phyloP scores from a whole-genome alignment of 2,329 filamentous ascomycete genomes.

The Colletotrichum echinochloae region DNA sequence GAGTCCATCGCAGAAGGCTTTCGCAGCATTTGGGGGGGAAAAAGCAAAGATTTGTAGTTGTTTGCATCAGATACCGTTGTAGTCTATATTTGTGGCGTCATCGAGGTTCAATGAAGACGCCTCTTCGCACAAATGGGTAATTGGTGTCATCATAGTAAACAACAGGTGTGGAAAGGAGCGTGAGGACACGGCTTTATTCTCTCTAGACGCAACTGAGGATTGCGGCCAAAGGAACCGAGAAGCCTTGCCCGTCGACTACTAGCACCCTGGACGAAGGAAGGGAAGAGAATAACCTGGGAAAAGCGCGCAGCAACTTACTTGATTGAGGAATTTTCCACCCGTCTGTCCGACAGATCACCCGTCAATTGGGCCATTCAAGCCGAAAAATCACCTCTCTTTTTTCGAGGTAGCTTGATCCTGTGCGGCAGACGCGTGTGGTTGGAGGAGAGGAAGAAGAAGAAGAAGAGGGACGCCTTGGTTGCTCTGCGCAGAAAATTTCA shows the following conservation, averaged over 20 bases:
- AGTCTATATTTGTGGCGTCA: constrained; percentile 83
- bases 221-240: neutral
- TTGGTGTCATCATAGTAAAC: constrained; percentile 70
- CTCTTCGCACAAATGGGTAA: constrained; percentile 66
- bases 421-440: constrained; percentile 39
- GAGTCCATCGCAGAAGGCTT: neutral
- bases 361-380: constrained; percentile 43
- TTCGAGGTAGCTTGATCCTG: constrained; percentile 29
- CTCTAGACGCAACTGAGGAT: neutral
- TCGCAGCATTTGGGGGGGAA: neutral
- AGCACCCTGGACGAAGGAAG: constrained; percentile 27
- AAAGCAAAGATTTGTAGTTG: constrained; percentile 41
- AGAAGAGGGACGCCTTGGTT: neutral
- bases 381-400: constrained; percentile 34
- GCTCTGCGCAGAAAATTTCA: constrained; percentile 34
- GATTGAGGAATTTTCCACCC: constrained; percentile 41
- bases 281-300: constrained; percentile 11
- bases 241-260: neutral
- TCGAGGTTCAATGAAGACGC: constrained; percentile 68
- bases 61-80: constrained; percentile 94
- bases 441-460: too few relatives aligned
- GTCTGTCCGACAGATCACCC: constrained; percentile 40
- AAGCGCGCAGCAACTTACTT: constrained; percentile 42
- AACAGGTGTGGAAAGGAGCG: constrained; percentile 41
- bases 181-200: constrained; percentile 37